Evolutionary conservation across 2,329 filamentous ascomycete genomes (phyloP).

Genomic region (Calonectria hawksworthii): DNA sequence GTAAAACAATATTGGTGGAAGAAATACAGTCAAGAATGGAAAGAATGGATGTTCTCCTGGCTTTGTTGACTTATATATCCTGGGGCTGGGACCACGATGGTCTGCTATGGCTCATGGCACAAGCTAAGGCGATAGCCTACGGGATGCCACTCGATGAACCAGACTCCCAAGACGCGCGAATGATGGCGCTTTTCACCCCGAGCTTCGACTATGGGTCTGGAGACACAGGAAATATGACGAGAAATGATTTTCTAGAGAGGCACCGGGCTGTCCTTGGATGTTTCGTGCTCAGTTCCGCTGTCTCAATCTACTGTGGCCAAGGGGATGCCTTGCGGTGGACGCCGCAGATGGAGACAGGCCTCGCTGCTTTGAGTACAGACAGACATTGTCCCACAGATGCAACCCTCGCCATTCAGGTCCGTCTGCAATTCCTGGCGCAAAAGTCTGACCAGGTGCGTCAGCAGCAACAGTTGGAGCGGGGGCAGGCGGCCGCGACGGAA

Average conservation of each 20-base stretch:
- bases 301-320: slow-evolving; percentile 10
- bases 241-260: neutral
- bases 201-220: neutral
- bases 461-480: neutral
- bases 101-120: neutral
- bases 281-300: slow-evolving; percentile 11
- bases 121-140: neutral
- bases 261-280: slow-evolving; percentile 15
- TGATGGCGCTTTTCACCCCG: neutral
- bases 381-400: neutral
- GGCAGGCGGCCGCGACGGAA: neutral
- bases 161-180: neutral
- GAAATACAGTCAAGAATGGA: neutral
- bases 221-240: neutral
- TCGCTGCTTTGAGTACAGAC: neutral
- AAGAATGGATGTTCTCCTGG: slow-evolving; percentile 2
- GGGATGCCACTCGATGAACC: neutral
- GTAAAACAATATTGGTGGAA: neutral
- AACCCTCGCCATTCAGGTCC: neutral
- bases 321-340: slow-evolving; percentile 1
- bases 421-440: neutral
- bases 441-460: neutral
- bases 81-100: slow-evolving; percentile 15
- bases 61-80: neutral
- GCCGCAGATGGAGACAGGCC: slow-evolving; percentile 9